These are phyloP conservation scores for Dothistroma pini DNA, from an alignment of 2,329 filamentous ascomycete genomes.

Conservation along the genomic window DNA sequence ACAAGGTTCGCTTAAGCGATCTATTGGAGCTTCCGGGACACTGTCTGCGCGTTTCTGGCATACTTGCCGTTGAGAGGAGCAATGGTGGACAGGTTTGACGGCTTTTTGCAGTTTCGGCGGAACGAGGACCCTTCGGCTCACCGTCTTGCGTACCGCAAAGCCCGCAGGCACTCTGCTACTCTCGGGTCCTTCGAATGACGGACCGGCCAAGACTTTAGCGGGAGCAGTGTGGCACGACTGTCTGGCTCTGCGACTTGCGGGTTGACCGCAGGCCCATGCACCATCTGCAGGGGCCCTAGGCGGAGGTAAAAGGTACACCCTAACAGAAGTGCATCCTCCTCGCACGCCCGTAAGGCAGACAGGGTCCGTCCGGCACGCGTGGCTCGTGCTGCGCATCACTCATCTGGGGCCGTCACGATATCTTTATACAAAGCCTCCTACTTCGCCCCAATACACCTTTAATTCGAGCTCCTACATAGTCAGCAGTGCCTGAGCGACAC, in stretches of 20 bases:
- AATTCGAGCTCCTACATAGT: constrained; percentile 16
- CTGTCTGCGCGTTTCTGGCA: not conserved
- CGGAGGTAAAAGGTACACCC: constrained; percentile 16
- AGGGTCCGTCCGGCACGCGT: constrained; percentile 15
- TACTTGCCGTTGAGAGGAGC: not conserved
- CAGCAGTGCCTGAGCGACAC: constrained; percentile 12
- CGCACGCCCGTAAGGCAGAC: constrained; percentile 10
- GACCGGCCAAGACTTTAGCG: constrained; percentile 3
- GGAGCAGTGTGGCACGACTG: constrained; percentile 13
- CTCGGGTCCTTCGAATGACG: constrained; percentile 14
- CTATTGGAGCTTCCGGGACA: not conserved
- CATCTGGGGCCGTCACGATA: constrained; percentile 24
- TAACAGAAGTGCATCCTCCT: constrained; percentile 21
- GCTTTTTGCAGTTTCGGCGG: not conserved
- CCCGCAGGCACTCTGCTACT: constrained; percentile 48
- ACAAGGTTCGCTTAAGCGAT: constrained; percentile 7
- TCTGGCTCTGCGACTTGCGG: constrained; percentile 16
- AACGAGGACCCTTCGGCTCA: constrained; percentile 8
- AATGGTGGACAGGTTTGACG: not conserved
- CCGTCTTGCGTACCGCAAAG: constrained; percentile 10
- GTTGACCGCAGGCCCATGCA: constrained; percentile 12
- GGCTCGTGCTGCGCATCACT: constrained; percentile 27
- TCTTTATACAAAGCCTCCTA: constrained; percentile 31
- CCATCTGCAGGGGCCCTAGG: constrained; percentile 18
- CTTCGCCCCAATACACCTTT: constrained; percentile 28